Conservation (phyloP, 495 filamentous ascomycete genomes). For the Tuber microsphaerosporum region DNA sequence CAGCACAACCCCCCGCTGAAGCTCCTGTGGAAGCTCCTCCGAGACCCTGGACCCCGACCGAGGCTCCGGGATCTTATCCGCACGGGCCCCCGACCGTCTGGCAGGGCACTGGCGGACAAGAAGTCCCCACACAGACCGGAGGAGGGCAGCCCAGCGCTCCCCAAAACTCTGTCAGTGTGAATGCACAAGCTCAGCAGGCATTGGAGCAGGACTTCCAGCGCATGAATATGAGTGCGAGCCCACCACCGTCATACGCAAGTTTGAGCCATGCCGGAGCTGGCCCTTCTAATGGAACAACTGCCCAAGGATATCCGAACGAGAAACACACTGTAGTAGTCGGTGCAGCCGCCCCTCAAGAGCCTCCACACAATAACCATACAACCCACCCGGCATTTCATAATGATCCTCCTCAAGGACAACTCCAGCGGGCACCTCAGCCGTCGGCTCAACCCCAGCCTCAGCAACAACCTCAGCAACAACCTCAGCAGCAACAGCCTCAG, state of each 20-base stretch:
- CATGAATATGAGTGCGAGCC: slow-evolving; percentile 73
- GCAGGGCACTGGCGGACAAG: slow-evolving; percentile 55
- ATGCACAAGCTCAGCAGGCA: slow-evolving; percentile 45
- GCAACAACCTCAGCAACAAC: slow-evolving; percentile 43
- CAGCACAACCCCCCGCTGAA: slow-evolving; percentile 42
- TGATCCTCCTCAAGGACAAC: slow-evolving; percentile 37
- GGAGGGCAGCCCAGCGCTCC: slow-evolving; percentile 44
- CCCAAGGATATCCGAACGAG: slow-evolving; percentile 46
- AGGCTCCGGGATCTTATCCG: slow-evolving; percentile 76
- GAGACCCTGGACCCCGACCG: slow-evolving; percentile 93
- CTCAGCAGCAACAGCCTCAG: slow-evolving; percentile 25
- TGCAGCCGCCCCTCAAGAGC: slow-evolving; percentile 35
- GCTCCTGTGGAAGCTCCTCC: slow-evolving; percentile 44
- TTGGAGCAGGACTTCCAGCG: slow-evolving; percentile 82
- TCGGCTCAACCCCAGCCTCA: slow-evolving; percentile 20
- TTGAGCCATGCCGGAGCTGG: slow-evolving; percentile 52
- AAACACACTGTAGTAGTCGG: slow-evolving; percentile 45
- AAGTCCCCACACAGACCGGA: slow-evolving; percentile 25
- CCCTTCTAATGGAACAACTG: slow-evolving; percentile 44
- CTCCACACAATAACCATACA: slow-evolving; percentile 22
- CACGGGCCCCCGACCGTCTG: slow-evolving; percentile 91
- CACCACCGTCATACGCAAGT: slow-evolving; percentile 87
- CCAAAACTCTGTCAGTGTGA: slow-evolving; percentile 28
- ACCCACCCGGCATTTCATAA: slow-evolving; percentile 38
- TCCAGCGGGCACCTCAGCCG: slow-evolving; percentile 49